Evolutionary conservation across 169 alveolate genomes (phyloP).

Genomic region (Cystoisospora suis): DNA sequence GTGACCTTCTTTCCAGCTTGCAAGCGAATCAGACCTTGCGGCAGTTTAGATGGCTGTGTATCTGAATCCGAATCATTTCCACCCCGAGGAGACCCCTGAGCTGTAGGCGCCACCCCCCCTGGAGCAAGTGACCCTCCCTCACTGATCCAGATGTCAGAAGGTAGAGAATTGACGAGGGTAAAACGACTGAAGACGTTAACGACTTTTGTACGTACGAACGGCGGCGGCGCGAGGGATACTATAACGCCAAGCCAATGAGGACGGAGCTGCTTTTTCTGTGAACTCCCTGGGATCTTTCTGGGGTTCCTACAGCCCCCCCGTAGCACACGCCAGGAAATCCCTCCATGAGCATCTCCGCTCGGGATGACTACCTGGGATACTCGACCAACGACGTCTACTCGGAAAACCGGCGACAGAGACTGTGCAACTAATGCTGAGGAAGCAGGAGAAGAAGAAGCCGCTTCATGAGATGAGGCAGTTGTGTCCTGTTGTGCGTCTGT

Average conservation of each 20-base stretch:
- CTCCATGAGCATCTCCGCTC: not conserved
- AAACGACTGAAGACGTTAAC: slow-evolving; percentile 55
- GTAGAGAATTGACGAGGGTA: slow-evolving; percentile 33
- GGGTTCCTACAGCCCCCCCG: no score
- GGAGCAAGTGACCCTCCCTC: slow-evolving; percentile 39
- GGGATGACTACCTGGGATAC: slow-evolving; percentile 46
- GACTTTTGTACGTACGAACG: slow-evolving; percentile 57
- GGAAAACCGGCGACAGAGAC: slow-evolving; percentile 37
- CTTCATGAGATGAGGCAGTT: no score
- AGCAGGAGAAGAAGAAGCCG: no score
- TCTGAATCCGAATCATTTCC: no score
- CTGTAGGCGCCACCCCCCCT: not conserved
- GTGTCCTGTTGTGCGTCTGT: no score
- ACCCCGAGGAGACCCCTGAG: no score
- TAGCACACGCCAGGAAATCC: not conserved
- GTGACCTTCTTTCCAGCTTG: not conserved
- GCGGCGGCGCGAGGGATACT: slow-evolving; percentile 63
- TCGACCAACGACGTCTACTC: slow-evolving; percentile 62
- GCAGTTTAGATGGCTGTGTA: no score
- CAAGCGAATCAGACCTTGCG: not conserved
- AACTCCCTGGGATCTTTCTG: no score
- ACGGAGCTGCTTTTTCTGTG: not conserved
- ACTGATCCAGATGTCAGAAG: slow-evolving; percentile 43
- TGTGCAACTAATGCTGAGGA: not conserved
- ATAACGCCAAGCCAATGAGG: slow-evolving; percentile 46